Conservation (phyloP, 2,329 filamentous ascomycete genomes). For the Pseudogymnoascus pannorum region DNA sequence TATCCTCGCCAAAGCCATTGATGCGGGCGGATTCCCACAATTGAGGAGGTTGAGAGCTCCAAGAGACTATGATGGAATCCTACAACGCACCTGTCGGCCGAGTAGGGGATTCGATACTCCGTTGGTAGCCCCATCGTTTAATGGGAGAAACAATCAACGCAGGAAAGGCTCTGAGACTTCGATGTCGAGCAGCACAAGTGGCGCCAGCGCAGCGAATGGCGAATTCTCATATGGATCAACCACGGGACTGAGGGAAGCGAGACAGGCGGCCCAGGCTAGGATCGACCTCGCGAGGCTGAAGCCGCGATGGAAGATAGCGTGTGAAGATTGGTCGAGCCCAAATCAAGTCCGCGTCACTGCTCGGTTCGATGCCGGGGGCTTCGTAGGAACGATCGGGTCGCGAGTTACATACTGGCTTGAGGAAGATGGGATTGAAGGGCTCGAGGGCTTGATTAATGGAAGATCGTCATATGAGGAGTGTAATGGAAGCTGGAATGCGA, state of each 20-base stretch:
- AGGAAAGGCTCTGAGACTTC: slow-evolving; percentile 17
- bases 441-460: slow-evolving; percentile 43
- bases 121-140: background rate
- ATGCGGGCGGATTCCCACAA: slow-evolving; percentile 52
- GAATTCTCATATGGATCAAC: slow-evolving; percentile 29
- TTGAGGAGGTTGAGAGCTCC: slow-evolving; percentile 55
- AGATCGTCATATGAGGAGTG: slow-evolving; percentile 22
- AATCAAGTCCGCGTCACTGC: slow-evolving; percentile 43
- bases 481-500: slow-evolving; percentile 22
- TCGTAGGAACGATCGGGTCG: slow-evolving; percentile 53
- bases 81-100: slow-evolving; percentile 59
- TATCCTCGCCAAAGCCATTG: slow-evolving; percentile 58
- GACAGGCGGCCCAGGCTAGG: slow-evolving; percentile 58
- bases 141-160: slow-evolving; percentile 11
- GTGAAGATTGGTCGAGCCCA: slow-evolving; percentile 42
- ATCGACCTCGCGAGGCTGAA: slow-evolving; percentile 49
- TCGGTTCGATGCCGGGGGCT: slow-evolving; percentile 50
- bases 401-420: slow-evolving; percentile 56
- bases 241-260: slow-evolving; percentile 38
- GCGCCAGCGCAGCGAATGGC: slow-evolving; percentile 11
- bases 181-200: slow-evolving; percentile 9
- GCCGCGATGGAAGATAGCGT: slow-evolving; percentile 51
- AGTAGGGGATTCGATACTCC: slow-evolving; percentile 20
- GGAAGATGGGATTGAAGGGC: slow-evolving; percentile 47
- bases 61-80: slow-evolving; percentile 60